These are phyloP conservation scores for Trichosanthes cucumerina DNA, from an alignment of 306 rosid species.

Conservation along the genomic window DNA sequence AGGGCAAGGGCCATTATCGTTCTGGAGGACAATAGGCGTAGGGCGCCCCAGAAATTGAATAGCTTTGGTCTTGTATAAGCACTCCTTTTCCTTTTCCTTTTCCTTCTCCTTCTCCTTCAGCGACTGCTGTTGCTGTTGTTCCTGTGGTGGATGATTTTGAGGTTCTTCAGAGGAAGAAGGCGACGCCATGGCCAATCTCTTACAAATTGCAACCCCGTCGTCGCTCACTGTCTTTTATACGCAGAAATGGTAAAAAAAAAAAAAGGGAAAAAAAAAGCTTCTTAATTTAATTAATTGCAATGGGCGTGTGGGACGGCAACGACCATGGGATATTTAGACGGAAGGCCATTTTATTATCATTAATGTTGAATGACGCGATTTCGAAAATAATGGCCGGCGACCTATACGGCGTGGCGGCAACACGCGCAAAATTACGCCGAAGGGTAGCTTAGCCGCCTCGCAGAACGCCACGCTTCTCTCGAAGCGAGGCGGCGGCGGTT, in stretches of 20 bases:
- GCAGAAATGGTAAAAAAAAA: not conserved
- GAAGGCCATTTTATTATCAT: no score
- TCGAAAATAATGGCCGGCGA: no score
- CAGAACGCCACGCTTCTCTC: no score
- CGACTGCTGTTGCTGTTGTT: not conserved
- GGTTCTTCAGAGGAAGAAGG: slow-evolving; percentile 27
- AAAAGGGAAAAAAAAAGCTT: not conserved
- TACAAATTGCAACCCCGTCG: not conserved
- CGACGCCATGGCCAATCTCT: slow-evolving; percentile 40
- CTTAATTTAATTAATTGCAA: not conserved
- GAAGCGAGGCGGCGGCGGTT: no score
- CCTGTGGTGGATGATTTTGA: slow-evolving; percentile 7
- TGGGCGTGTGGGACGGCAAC: slow-evolving; percentile 8
- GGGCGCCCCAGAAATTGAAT: slow-evolving; percentile 87
- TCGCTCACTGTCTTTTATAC: not conserved
- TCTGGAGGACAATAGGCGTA: slow-evolving; percentile 82
- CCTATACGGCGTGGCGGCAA: no score
- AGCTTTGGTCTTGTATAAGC: slow-evolving; percentile 66
- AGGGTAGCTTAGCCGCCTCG: no score
- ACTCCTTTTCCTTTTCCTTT: slow-evolving; percentile 38
- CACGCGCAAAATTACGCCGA: no score
- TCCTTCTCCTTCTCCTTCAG: slow-evolving; percentile 28
- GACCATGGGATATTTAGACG: no score
- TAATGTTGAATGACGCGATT: no score
- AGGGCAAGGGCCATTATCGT: slow-evolving; percentile 99